These are phyloP conservation scores for Amanita brunnescens DNA, from an alignment of 768 basidiomycete genomes.

Conservation along the genomic window DNA sequence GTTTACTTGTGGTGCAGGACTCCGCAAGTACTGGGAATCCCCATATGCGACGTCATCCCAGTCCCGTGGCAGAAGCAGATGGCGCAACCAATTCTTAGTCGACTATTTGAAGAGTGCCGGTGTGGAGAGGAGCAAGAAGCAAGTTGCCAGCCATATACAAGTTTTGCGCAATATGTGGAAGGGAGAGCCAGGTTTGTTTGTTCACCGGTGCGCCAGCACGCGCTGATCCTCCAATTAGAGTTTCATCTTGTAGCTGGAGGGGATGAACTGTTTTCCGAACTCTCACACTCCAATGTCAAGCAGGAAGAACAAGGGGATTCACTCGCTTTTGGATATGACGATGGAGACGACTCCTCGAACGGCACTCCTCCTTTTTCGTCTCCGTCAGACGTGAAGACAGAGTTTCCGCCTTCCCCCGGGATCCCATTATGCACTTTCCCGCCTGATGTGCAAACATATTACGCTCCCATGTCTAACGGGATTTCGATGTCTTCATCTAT, in stretches of 20 bases:
- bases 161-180: slow-evolving; percentile 86
- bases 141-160: slow-evolving; percentile 85
- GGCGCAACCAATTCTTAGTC: slow-evolving; percentile 82
- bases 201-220: neutral
- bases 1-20: slow-evolving; percentile 35
- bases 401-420: slow-evolving; percentile 39
- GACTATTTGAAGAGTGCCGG: slow-evolving; percentile 66
- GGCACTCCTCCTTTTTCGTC: slow-evolving; percentile 39
- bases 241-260: slow-evolving; percentile 75
- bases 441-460: slow-evolving; percentile 14
- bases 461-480: neutral
- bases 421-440: slow-evolving; percentile 25
- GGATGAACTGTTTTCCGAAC: slow-evolving; percentile 58
- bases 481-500: neutral
- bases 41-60: slow-evolving; percentile 69
- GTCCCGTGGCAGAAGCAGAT: slow-evolving; percentile 68
- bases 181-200: slow-evolving; percentile 54
- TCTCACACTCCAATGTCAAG: slow-evolving; percentile 37
- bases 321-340: slow-evolving; percentile 35
- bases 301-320: slow-evolving; percentile 44
- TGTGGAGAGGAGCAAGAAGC: slow-evolving; percentile 73
- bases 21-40: slow-evolving; percentile 71
- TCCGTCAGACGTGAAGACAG: slow-evolving; percentile 33
- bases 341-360: slow-evolving; percentile 27
- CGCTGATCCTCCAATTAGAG: slow-evolving; percentile 30